phyloP scores from a whole-genome alignment of 352 stramenopile species.

The Albugo candida region DNA sequence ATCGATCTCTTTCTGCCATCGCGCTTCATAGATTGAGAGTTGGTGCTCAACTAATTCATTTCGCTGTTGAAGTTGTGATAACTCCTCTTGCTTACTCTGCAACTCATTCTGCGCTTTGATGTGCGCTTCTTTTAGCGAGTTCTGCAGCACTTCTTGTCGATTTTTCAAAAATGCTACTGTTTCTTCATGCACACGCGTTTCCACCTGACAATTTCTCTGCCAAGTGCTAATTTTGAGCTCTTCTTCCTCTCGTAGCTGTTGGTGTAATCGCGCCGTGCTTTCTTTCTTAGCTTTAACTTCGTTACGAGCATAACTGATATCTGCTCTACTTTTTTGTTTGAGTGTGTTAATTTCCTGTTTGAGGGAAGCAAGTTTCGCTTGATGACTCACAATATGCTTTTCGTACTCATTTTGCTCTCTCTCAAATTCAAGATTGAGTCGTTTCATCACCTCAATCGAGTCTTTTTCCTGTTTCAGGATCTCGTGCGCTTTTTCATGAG shows the following conservation, averaged over 20 bases:
- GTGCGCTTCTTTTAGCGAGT: slow-evolving; percentile 48
- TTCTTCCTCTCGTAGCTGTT: slow-evolving; percentile 62
- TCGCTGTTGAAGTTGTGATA: slow-evolving; percentile 33
- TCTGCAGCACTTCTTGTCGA: slow-evolving; percentile 47
- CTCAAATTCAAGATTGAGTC: slow-evolving; percentile 55
- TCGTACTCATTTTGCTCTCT: slow-evolving; percentile 62
- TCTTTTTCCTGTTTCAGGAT: slow-evolving; percentile 76
- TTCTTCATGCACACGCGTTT: slow-evolving; percentile 56
- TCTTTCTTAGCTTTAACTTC: slow-evolving; percentile 74
- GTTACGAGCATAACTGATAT: slow-evolving; percentile 58
- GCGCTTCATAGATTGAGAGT: slow-evolving; percentile 42
- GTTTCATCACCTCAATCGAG: slow-evolving; percentile 72
- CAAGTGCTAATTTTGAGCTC: slow-evolving; percentile 45
- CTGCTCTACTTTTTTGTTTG: slow-evolving; percentile 71
- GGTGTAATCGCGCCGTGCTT: slow-evolving; percentile 55
- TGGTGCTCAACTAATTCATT: slow-evolving; percentile 32
- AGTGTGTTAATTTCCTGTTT: slow-evolving; percentile 72
- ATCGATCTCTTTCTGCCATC: slow-evolving; percentile 52
- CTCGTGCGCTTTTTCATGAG: slow-evolving; percentile 51
- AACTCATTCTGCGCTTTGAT: slow-evolving; percentile 65
- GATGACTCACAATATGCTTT: slow-evolving; percentile 52
- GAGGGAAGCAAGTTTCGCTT: slow-evolving; percentile 40
- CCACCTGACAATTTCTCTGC: slow-evolving; percentile 31
- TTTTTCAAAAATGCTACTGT: slow-evolving; percentile 60
- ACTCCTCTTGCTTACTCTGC: slow-evolving; percentile 41